Evolutionary conservation across 1,284 basidiomycete genomes (phyloP).

Genomic region (Leccinum glutinopallens): DNA sequence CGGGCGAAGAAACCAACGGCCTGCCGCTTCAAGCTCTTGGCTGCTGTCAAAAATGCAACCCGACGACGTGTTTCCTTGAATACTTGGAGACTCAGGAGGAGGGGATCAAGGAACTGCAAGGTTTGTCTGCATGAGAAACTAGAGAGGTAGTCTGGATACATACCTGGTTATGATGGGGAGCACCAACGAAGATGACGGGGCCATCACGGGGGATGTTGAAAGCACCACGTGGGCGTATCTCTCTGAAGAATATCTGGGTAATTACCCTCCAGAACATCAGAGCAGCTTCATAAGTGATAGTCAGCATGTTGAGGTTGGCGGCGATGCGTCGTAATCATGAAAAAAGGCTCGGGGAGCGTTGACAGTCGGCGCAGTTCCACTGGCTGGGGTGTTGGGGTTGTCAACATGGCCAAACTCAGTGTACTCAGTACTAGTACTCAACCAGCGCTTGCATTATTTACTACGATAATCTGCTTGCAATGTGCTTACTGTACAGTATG

Average conservation of each 20-base stretch:
- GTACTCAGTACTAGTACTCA: constrained; percentile 22
- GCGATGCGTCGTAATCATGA: constrained; percentile 25
- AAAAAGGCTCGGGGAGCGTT: constrained; percentile 5
- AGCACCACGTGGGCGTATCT: constrained; percentile 92
- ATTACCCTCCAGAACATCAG: constrained; percentile 83
- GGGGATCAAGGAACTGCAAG: constrained; percentile 89
- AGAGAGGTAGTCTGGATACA: constrained; percentile 25
- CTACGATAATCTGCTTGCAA: constrained; percentile 25
- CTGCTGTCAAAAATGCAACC: constrained; percentile 92
- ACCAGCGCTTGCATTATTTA: constrained; percentile 20
- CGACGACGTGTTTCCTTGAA: constrained; percentile 82
- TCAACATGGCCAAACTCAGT: constrained; percentile 35
- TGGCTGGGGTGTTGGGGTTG: neutral
- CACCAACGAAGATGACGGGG: constrained; percentile 95
- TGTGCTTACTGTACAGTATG: constrained; percentile 36
- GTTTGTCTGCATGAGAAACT: constrained; percentile 12
- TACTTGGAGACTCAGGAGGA: constrained; percentile 88
- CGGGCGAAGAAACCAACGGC: constrained; percentile 84
- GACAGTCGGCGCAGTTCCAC: neutral
- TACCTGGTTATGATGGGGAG: constrained; percentile 96
- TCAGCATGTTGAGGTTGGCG: constrained; percentile 25
- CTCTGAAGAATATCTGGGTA: constrained; percentile 96
- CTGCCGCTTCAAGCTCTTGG: constrained; percentile 84
- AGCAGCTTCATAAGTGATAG: constrained; percentile 57
- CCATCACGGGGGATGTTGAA: constrained; percentile 94